Base-by-base conservation (phyloP, 257 asterid species). In the Lycium ferocissimum region DNA sequence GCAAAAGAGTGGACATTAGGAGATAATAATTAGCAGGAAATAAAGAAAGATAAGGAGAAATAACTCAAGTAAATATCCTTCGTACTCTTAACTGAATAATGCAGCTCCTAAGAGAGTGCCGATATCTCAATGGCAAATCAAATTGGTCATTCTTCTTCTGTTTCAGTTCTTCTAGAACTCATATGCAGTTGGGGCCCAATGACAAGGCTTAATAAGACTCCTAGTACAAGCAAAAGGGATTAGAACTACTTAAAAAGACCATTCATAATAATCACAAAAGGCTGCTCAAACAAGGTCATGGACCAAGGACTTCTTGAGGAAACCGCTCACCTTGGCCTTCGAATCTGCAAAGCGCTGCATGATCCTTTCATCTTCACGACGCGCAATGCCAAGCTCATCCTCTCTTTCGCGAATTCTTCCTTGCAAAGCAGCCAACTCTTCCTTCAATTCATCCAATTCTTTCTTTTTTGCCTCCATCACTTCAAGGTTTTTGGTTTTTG, bases 261-360 rank as follows among this genome's bases (percentile, higher is more conserved):
- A 71, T 71, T 43, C 56, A 71, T 17, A 17, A 57, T 20, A 57
- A 67, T 53, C 57, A 53, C 57, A 73, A 9, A 38, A 72, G 11
- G 80, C 13, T 47, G 40, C 38, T 73, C 43, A 73, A 73, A 73
- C 38, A 22, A 73, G 81, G 12, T 47, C 81, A 73, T 49, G 81
- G 13, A 73, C 40, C 37, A 73, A 73, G 43, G 81, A 73, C 59
- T 73, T 20, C 38, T 20, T 20, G 61, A 73, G 43, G 81, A 45
- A 45, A 45, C 10, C 13, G 17, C 45, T 45, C 40, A 73, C 35
- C 80, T 73, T 45, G 40, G 59, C 40, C 80, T 73, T 73, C n/a
- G 38, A 45, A 73, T 73, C 38, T n/a, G 37, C 59, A 73, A 45
- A 47, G 3, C 9, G 0, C 40, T 20, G 80, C 40, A n/a, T 73